These are phyloP conservation scores for Nemania abortiva DNA, from an alignment of 2,329 filamentous ascomycete genomes.

Conservation along the genomic window DNA sequence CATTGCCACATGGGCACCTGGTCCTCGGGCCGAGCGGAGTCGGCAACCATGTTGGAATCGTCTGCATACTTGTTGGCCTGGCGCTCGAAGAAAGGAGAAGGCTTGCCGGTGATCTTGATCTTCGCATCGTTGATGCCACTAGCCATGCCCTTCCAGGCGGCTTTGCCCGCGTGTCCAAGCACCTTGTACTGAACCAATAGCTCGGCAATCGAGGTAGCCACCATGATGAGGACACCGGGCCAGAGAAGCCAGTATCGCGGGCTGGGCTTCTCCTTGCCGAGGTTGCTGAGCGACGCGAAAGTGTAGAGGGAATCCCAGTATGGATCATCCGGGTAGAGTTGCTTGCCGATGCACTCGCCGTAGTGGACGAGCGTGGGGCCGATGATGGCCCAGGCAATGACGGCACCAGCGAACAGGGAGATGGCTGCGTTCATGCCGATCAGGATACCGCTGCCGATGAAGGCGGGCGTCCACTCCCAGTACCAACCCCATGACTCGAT, in stretches of 20 bases:
- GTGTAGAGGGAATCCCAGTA: slow-evolving; percentile 58
- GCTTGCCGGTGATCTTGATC: slow-evolving; percentile 56
- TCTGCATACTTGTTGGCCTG: slow-evolving; percentile 51
- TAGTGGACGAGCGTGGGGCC: slow-evolving; percentile 68
- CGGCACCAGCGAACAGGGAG: slow-evolving; percentile 67
- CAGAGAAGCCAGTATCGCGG: slow-evolving; percentile 59
- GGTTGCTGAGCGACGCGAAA: slow-evolving; percentile 52
- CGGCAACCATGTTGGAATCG: slow-evolving; percentile 60
- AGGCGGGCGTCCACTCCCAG: slow-evolving; percentile 69
- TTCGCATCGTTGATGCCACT: slow-evolving; percentile 56
- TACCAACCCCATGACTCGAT: slow-evolving; percentile 71
- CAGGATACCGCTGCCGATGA: slow-evolving; percentile 69
- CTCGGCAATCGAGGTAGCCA: slow-evolving; percentile 56
- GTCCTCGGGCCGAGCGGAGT: slow-evolving; percentile 60
- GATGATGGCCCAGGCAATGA: slow-evolving; percentile 68
- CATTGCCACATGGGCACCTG: slow-evolving; percentile 67
- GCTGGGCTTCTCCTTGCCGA: slow-evolving; percentile 52
- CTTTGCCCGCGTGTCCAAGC: slow-evolving; percentile 56
- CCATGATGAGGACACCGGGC: slow-evolving; percentile 59
- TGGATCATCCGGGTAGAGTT: slow-evolving; percentile 53
- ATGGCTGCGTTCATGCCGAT: slow-evolving; percentile 69
- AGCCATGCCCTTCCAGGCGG: slow-evolving; percentile 61
- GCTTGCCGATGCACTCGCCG: slow-evolving; percentile 59
- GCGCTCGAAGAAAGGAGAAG: slow-evolving; percentile 57
- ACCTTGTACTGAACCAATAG: slow-evolving; percentile 56